Evolutionary conservation across 2,329 filamentous ascomycete genomes (phyloP), one percentile per base, ranked within the genome.

Genomic region (Epichloe coenophiala): DNA sequence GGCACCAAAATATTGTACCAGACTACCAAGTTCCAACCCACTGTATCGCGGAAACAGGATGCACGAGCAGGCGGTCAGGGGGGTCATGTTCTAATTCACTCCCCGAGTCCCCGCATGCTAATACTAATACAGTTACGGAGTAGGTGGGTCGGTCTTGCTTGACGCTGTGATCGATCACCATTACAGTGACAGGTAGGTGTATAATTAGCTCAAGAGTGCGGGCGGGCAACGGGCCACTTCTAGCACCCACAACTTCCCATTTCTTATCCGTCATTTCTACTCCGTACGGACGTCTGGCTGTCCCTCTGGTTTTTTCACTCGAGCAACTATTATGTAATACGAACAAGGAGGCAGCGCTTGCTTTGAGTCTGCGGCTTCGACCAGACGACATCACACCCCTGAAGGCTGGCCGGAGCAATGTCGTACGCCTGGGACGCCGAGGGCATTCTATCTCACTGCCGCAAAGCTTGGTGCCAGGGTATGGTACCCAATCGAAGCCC

Each of bases 401-500:
- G 39, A 13, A 39, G 31, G 13, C 40, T 39, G 17, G 33, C 33
- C 27, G 47, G 40, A 6, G 23, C 39, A 41, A 27, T 43, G 39
- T 39, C 17, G 47, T 31, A 37, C 27, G 40, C 17, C 39, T 43
- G 36, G 23, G 39, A 41, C 39, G 47, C 40, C 41, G 39, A 49
- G 40, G 47, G 15, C 42, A 50, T 39, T 40, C 27, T 15, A 44
- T 47, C 15, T 37, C 6, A 13, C 36, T 38, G 13, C 13, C 49
- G 38, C 45, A 39, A n/a, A 40, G 23, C 40, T 21, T 15, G 6
- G 40, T 44, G 48, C 57, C 55, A 53, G 66, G 65, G 59, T 56
- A 56, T 46, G 59, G 55, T 58, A 58, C 62, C 67, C 68, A 70
- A 70, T 70, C 55, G 60, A 52, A 56, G 56, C 58, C 52, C 58